Percentiles rank a stretch among this genome's conserved stretches.
phyloP scores from a whole-genome alignment of 805 yeast genomes.

The Kuraishia ogatae region DNA sequence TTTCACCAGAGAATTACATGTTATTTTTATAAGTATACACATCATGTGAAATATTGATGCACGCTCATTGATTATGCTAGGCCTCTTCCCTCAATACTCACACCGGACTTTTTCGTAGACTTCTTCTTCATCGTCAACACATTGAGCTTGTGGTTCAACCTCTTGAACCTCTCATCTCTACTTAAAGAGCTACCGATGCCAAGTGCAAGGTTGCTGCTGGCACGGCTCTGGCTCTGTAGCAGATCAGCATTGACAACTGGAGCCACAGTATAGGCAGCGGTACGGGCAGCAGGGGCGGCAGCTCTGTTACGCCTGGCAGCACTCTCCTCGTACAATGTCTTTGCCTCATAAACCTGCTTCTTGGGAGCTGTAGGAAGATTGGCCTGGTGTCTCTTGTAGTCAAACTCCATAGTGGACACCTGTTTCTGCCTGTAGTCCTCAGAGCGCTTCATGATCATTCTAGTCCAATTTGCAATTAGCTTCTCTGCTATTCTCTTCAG shows the following conservation, averaged over 20 bases:
- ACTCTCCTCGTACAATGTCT: conserved; percentile 74
- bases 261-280: conserved; percentile 84
- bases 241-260: conserved; percentile 60
- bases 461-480: conserved; percentile 93
- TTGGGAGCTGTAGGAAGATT: conserved; percentile 26
- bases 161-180: conserved; percentile 74
- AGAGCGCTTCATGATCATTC: conserved; percentile 93
- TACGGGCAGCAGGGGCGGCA: conserved; percentile 88
- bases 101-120: conserved; percentile 56
- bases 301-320: conserved; percentile 92
- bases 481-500: conserved; percentile 86
- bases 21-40: not conserved
- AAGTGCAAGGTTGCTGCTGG: conserved; percentile 19
- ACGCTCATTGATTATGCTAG: conserved; percentile 6
- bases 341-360: conserved; percentile 25
- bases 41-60: no score
- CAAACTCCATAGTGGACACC: conserved; percentile 62
- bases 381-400: conserved; percentile 42
- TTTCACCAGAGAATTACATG: not conserved
- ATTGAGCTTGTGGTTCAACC: conserved; percentile 54
- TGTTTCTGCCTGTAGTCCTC: conserved; percentile 88
- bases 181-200: conserved; percentile 45
- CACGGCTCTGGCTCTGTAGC: conserved; percentile 28
- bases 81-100: conserved; percentile 70
- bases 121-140: conserved; percentile 39